Evolutionary conservation across 2,329 filamentous ascomycete species (phyloP), one percentile per base, ranked within the genome.

Genomic region (Onygena corvina): DNA sequence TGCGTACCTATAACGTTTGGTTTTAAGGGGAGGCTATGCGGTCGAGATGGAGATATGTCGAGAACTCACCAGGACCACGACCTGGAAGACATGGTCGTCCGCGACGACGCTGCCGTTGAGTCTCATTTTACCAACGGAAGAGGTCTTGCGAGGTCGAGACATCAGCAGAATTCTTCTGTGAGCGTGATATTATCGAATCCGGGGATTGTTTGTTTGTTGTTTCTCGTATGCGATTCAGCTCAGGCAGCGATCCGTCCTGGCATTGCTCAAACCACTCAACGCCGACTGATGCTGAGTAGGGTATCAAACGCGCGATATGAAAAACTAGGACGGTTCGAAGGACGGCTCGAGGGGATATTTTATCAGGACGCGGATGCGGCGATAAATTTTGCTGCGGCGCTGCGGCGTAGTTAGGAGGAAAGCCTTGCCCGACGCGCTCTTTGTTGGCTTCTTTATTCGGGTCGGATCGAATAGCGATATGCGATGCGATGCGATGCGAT

Each of bases 11-110:
- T 8, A 25, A n/a, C 9, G 21, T 6, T 1, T 9, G 38, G 4
- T 40, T 4, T 16, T 33, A 9, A 33, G 4, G 14, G 11, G 30
- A 12, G 30, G 14, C 12, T 12, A 33, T 33, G 30, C 30, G 30
- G 14, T 11, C 5, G 11, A 11, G 27, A 5, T 29, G 27, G 11
- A 5, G 4, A 5, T 11, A 29, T 5, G 11, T n/a, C 30, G 11
- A 12, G 8, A 21, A 12, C 36, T 40, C 36, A 40, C 36, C 36
- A 40, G 36, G 36, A 40, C 36, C 18, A 40, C 18, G 18, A 40
- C 36, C 9, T 40, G 36, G n/a, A 40, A 40, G 36, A 40, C 36
- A n/a, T 40, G 36, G 11, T 21, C 18, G 36, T 40, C 36, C 18
- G 20, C 36, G 5, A 11, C 27, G 5, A 11, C 11, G 36, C 18